Evolutionary conservation across 495 filamentous ascomycete genomes (phyloP).

Genomic region (Margaritispora aquatica): DNA sequence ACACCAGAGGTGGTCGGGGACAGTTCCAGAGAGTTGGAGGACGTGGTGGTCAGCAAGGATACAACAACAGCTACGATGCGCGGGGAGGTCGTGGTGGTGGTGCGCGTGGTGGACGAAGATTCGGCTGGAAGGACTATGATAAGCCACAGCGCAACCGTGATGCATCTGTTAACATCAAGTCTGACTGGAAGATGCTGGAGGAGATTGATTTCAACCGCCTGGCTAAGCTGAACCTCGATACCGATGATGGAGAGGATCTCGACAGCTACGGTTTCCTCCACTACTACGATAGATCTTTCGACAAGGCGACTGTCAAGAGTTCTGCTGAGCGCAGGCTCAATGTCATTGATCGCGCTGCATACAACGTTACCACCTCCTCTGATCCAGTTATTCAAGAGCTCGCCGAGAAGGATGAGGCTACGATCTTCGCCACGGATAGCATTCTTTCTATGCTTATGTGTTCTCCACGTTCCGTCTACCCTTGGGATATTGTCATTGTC

Average conservation of each 20-base stretch:
- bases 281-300: slow-evolving; percentile 93
- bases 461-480: slow-evolving; percentile 88
- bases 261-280: slow-evolving; percentile 94
- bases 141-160: slow-evolving; percentile 96
- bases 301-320: slow-evolving; percentile 80
- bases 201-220: slow-evolving; percentile 98
- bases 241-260: slow-evolving; percentile 89
- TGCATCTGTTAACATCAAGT: slow-evolving; percentile 86
- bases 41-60: slow-evolving; percentile 49
- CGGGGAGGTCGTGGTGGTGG: slow-evolving; percentile 47
- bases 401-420: slow-evolving; percentile 92
- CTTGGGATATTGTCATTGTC: slow-evolving; percentile 93
- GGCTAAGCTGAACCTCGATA: slow-evolving; percentile 89
- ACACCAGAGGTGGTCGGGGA: slow-evolving; percentile 52
- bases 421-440: slow-evolving; percentile 93
- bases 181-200: slow-evolving; percentile 92
- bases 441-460: slow-evolving; percentile 99
- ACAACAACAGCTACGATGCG: slow-evolving; percentile 59
- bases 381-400: slow-evolving; percentile 97
- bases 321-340: slow-evolving; percentile 73
- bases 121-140: slow-evolving; percentile 98
- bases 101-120: slow-evolving; percentile 69
- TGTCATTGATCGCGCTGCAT: slow-evolving; percentile 84
- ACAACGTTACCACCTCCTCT: slow-evolving; percentile 93
- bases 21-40: slow-evolving; percentile 66